Conservation (phyloP, 1,139 yeast species). For the Saccharomyces hybrid region DNA sequence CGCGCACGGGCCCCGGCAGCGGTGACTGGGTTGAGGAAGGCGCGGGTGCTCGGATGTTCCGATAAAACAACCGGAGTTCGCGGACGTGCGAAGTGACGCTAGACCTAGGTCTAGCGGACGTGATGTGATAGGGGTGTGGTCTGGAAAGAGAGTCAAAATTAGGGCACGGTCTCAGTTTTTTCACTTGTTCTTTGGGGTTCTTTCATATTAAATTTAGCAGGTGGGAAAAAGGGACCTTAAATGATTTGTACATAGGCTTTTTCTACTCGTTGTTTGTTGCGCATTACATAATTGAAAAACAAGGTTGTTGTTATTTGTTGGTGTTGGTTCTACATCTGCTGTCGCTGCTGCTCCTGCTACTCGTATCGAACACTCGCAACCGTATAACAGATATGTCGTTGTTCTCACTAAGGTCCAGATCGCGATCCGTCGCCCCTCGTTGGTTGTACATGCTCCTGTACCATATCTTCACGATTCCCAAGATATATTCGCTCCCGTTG, state of each 20-base stretch:
- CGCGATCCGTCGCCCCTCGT: background rate
- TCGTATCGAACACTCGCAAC: background rate
- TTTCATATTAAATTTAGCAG: background rate
- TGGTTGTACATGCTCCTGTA: background rate
- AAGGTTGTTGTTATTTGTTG: background rate
- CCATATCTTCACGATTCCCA: background rate
- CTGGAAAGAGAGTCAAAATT: background rate
- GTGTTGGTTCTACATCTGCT: background rate
- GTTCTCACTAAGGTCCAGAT: background rate
- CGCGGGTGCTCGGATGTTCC: slow-evolving; percentile 1
- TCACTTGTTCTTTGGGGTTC: background rate
- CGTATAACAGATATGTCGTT: background rate
- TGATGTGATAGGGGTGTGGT: too few relatives aligned
- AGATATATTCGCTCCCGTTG: slow-evolving; percentile 7
- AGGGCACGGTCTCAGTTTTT: background rate
- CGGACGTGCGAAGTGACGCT: background rate
- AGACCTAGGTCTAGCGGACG: background rate
- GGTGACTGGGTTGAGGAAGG: slow-evolving; percentile 1
- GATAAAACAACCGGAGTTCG: background rate
- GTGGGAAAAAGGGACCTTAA: background rate
- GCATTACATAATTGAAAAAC: background rate
- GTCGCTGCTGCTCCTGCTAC: background rate
- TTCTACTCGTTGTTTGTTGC: background rate
- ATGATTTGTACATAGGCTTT: background rate
- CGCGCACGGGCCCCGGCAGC: background rate